Base-by-base conservation (phyloP, 2,329 filamentous ascomycete species). In the Lachnellula cervina region DNA sequence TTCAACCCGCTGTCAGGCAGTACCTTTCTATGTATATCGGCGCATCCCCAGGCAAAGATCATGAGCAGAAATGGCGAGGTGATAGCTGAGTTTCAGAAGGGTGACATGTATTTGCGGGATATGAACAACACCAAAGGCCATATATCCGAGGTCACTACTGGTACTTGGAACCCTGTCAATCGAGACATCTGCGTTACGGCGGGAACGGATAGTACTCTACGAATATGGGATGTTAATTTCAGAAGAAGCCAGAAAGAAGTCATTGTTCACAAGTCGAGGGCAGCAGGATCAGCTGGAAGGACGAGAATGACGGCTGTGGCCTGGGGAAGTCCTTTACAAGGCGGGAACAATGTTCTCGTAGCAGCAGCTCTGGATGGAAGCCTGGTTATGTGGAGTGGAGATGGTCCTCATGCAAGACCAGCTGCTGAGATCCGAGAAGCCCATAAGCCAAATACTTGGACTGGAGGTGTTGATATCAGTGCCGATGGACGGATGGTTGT, bases 111-210 rank as follows among this genome's bases (percentile, higher is more conserved):
- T 67, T 75, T 99, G 62, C 83, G 93, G 53, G 94, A 99, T 71
- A 95, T 97, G 88, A 84, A 97, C 73, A 92, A 97, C 70, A 99
- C 94, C 4, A 97, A 97, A 70, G 94, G 94, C 1, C 94, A 99
- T 72, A 86, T 97, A 51, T 92, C 92, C 4, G 94, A 97, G 72
- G 83, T 97, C 42, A 91, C 90, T 3, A 88, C 87, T 21, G 93
- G 90, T 21, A 88, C 87, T 40, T 99, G 94, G 94, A 90, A 93
- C 72, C 94, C 94, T 0, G 86, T 85, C 2, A 86, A 97, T 69
- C 86, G 81, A 67, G 91, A 96, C 63, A 66, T 92, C 0, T 95
- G 90, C 69, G 86, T 93, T 25, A 99, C 94, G 2, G 92, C 91
- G 40, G 92, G 92, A 7, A 95, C 92, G 8, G 94, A 99, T 71